Evolutionary conservation across 2,329 filamentous ascomycete genomes (phyloP), one percentile per base, ranked within the genome.

Genomic region (Epichloe aotearoae): DNA sequence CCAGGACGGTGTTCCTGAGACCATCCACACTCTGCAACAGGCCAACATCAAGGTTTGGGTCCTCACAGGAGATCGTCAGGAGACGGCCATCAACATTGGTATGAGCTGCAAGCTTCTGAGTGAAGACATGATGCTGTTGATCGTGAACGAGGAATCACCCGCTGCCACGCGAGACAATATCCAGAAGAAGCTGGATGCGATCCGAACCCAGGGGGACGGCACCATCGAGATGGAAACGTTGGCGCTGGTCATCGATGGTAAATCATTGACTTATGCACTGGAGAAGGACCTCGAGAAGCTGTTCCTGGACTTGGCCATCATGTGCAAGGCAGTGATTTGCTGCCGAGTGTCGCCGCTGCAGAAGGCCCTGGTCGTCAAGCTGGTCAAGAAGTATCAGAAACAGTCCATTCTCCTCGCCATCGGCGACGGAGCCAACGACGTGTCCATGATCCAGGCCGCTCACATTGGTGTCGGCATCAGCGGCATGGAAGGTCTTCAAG

Each of bases 21-120:
- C 93, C 0, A 98, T 98, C 52, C 89, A 96, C 66, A 98, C 93
- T 0, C 74, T 98, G 30, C 94, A 98, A 67, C 87, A 90, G 56
- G 93, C 94, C 23, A 91, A 90, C 49, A 97, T 98, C 74, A 98
- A 98, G 70, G 84, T 98, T 50, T 98, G 93, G 93, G 93, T 98
- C 19, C 69, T 98, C 66, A 98, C 93, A 39, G 93, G 93, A 60
- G 93, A 98, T 73, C 82, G 93, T 61, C 94, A 98, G 69, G 93
- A 98, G 69, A 98, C 93, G 30, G 93, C 93, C 51, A 98, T 98
- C 77, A 98, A 98, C 66, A 98, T 98, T 58, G 93, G 94, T 56
- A 98, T 98, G 93, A 96, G 89, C 66, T 98, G 93, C 71, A 97
- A 97, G 70, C 78, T 98, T 47, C 88, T 98, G 54, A 95, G 89